These are phyloP conservation scores for Papiliotrema fonsecae DNA, from an alignment of 1,284 basidiomycete genomes.

Conservation along the genomic window DNA sequence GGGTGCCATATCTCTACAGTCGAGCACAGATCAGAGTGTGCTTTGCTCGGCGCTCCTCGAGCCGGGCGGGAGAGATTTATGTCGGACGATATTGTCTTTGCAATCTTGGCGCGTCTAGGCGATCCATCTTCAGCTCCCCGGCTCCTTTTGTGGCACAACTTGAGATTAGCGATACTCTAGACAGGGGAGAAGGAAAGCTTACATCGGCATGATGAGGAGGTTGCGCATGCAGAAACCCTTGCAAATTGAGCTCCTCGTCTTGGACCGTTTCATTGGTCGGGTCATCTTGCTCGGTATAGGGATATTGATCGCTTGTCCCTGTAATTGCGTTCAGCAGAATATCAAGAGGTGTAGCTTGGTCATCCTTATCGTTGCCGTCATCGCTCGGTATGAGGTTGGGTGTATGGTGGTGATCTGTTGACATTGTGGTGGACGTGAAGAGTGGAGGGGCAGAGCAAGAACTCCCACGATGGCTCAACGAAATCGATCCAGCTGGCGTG, in stretches of 20 bases:
- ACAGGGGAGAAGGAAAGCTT: neutral
- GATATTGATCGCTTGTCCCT: constrained; percentile 12
- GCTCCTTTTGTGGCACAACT: neutral
- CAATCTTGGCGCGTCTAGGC: constrained; percentile 2
- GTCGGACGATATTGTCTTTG: constrained; percentile 3
- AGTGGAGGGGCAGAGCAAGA: too few species aligned
- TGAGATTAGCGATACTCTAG: neutral
- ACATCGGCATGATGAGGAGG: neutral
- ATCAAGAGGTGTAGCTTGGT: constrained; percentile 29
- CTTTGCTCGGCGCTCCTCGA: neutral
- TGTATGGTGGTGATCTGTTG: too few species aligned
- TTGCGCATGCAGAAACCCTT: neutral
- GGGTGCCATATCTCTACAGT: constrained; percentile 42
- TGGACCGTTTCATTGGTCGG: neutral
- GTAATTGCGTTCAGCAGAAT: constrained; percentile 43
- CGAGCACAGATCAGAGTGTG: constrained; percentile 6
- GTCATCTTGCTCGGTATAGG: neutral
- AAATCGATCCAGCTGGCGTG: too few species aligned
- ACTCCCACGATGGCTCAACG: too few species aligned
- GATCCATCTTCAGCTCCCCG: neutral
- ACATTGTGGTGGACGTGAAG: too few species aligned
- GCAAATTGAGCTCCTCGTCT: neutral
- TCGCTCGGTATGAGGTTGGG: too few species aligned
- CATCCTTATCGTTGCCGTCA: constrained; percentile 3
- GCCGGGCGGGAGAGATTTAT: too few species aligned